A percentile compares a stretch with the other conserved stretches of the same genome.
Conservation (phyloP, 129 eudicot species). For the Lactuca sativa region DNA sequence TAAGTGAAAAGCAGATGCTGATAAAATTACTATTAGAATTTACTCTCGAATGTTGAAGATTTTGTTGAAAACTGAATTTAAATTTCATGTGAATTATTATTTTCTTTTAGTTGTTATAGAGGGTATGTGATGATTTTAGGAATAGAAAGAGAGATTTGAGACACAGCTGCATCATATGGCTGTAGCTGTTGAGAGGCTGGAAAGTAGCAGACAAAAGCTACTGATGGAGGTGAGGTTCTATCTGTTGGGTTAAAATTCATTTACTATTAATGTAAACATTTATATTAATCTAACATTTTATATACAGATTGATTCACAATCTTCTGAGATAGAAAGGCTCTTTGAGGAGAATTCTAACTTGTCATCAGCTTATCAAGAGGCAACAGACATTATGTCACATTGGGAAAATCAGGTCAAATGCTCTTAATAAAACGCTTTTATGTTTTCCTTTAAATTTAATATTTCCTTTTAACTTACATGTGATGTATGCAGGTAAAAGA, state of each 20-base stretch:
- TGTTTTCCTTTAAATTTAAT: background rate
- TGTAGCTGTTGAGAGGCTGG: constrained; percentile 85
- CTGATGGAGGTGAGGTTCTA: constrained; percentile 60
- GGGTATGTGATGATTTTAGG: constrained; percentile 49
- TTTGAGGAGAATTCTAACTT: constrained; percentile 91
- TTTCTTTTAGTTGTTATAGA: background rate
- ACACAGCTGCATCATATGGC: constrained; percentile 93
- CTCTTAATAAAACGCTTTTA: background rate
- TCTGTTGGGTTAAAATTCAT: background rate
- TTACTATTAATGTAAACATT: too few species aligned
- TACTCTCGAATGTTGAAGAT: background rate
- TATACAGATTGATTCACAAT: constrained; percentile 90
- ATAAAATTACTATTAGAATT: background rate
- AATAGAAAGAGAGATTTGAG: constrained; percentile 87
- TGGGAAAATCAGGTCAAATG: constrained; percentile 88
- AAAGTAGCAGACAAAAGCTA: constrained; percentile 87
- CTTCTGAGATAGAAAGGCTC: constrained; percentile 92
- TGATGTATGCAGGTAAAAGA: constrained; percentile 67
- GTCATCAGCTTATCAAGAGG: constrained; percentile 80
- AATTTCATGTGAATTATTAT: too few species aligned
- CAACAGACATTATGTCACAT: constrained; percentile 53
- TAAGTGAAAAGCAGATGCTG: constrained; percentile 30
- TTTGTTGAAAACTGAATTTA: too few species aligned
- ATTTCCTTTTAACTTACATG: background rate
- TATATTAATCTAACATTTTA: background rate